These are phyloP conservation scores for Zelonia costaricensis DNA, from an alignment of 208 protist genomes.

Conservation along the genomic window DNA sequence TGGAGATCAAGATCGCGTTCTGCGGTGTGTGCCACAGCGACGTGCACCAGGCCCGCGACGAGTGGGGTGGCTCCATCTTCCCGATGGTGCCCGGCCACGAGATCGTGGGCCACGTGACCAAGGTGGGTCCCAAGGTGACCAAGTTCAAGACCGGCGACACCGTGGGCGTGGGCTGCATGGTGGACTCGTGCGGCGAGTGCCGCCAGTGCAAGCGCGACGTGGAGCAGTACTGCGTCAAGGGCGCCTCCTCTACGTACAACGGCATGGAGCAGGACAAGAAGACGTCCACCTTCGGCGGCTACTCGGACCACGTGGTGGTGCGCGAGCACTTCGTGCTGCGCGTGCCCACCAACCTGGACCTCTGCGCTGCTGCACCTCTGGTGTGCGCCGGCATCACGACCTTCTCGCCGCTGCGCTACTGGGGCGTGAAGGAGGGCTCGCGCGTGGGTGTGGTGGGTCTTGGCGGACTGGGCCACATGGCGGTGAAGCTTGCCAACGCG, in stretches of 20 bases:
- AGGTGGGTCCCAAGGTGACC: constrained; percentile 65
- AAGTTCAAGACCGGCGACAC: constrained; percentile 80
- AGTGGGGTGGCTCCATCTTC: constrained; percentile 65
- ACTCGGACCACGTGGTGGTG: constrained; percentile 74
- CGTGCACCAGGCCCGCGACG: constrained; percentile 68
- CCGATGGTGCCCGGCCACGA: constrained; percentile 87
- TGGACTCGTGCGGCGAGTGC: constrained; percentile 83
- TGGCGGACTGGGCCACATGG: constrained; percentile 91
- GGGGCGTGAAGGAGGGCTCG: constrained; percentile 53
- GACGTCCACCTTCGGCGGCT: constrained; percentile 55
- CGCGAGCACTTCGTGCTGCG: constrained; percentile 63
- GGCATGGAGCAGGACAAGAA: constrained; percentile 33
- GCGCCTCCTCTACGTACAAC: constrained; percentile 64
- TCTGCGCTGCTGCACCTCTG: constrained; percentile 69
- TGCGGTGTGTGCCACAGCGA: constrained; percentile 89
- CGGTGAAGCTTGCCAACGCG: constrained; percentile 80
- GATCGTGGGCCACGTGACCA: constrained; percentile 75
- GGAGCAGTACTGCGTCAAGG: constrained; percentile 77
- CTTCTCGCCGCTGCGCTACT: constrained; percentile 80
- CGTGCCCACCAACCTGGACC: constrained; percentile 69
- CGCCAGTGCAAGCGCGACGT: constrained; percentile 57
- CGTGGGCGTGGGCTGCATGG: constrained; percentile 89
- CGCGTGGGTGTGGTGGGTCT: constrained; percentile 82
- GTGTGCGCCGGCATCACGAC: constrained; percentile 92
- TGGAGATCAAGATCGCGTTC: constrained; percentile 61